These are phyloP conservation scores for Xylaria sp. DNA, from an alignment of 2,329 filamentous ascomycete genomes.

Conservation along the genomic window DNA sequence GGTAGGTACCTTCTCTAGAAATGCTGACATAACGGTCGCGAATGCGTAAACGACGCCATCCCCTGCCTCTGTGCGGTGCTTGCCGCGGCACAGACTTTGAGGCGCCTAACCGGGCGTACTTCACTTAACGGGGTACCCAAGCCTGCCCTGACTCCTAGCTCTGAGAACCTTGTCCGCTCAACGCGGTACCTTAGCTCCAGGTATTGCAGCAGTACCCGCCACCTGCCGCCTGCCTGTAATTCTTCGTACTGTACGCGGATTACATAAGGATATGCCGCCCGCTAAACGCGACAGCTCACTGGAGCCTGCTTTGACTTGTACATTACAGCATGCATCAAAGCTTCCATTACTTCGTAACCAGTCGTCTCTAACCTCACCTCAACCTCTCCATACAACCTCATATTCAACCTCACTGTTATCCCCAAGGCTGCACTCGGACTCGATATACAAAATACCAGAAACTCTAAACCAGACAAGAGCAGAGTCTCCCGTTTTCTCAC, in stretches of 20 bases:
- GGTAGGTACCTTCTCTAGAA: background rate
- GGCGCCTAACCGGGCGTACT: background rate
- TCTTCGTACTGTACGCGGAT: conserved; percentile 14
- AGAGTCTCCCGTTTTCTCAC: conserved; percentile 1
- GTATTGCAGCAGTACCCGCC: too few species aligned
- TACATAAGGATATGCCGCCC: conserved; percentile 25
- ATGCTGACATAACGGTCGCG: background rate
- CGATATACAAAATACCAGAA: background rate
- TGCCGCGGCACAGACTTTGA: background rate
- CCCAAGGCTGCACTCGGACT: background rate
- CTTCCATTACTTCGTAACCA: conserved; percentile 5
- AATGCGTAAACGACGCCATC: conserved; percentile 10
- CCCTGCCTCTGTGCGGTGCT: background rate
- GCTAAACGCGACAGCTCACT: conserved; percentile 29
- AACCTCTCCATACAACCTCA: background rate
- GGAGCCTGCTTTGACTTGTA: conserved; percentile 23
- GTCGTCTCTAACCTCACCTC: background rate
- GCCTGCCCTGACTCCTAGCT: background rate
- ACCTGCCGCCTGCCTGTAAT: background rate
- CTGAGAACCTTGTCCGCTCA: background rate
- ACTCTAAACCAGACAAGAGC: background rate
- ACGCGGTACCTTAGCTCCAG: too few species aligned
- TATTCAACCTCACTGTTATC: background rate
- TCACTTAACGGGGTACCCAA: background rate
- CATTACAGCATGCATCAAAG: conserved; percentile 3